Percentiles rank a stretch among this genome's conserved stretches.
Evolutionary conservation across 495 filamentous ascomycete species (phyloP).

Genomic region (Annulohypoxylon moriforme): DNA sequence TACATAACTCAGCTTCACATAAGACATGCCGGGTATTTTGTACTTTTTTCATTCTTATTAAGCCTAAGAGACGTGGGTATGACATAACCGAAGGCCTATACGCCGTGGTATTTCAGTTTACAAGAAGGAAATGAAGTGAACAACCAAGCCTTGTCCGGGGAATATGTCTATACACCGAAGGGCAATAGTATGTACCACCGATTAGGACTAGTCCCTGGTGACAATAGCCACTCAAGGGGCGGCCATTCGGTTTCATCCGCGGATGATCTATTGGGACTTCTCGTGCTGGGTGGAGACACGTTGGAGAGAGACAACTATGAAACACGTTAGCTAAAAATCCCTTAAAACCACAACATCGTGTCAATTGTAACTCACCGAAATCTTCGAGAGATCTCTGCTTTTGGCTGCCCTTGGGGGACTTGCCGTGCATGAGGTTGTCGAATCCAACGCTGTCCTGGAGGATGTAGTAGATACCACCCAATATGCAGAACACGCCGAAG

Average conservation of each 20-base stretch:
- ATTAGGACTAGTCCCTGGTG: constrained; percentile 32
- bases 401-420: constrained; percentile 76
- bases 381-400: constrained; percentile 85
- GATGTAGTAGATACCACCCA: constrained; percentile 75
- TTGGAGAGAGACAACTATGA: constrained; percentile 79
- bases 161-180: constrained; percentile 48
- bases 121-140: constrained; percentile 57
- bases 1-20: constrained; percentile 3
- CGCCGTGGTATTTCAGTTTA: constrained; percentile 55
- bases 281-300: constrained; percentile 87
- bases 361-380: constrained; percentile 71
- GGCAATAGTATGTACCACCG: constrained; percentile 48
- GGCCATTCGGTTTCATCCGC: constrained; percentile 30
- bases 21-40: constrained; percentile 2
- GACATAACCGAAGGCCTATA: constrained; percentile 50
- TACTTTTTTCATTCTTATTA: constrained; percentile 54
- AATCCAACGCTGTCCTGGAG: constrained; percentile 80
- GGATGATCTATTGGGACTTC: constrained; percentile 70
- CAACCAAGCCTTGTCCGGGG: constrained; percentile 44
- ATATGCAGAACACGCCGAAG: constrained; percentile 82
- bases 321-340: constrained; percentile 51
- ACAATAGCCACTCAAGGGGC: constrained; percentile 19
- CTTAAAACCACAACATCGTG: constrained; percentile 29
- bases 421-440: constrained; percentile 93
- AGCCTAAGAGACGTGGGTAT: constrained; percentile 54